Base-by-base conservation (phyloP, 768 basidiomycete species). In the Inosperma sp. region DNA sequence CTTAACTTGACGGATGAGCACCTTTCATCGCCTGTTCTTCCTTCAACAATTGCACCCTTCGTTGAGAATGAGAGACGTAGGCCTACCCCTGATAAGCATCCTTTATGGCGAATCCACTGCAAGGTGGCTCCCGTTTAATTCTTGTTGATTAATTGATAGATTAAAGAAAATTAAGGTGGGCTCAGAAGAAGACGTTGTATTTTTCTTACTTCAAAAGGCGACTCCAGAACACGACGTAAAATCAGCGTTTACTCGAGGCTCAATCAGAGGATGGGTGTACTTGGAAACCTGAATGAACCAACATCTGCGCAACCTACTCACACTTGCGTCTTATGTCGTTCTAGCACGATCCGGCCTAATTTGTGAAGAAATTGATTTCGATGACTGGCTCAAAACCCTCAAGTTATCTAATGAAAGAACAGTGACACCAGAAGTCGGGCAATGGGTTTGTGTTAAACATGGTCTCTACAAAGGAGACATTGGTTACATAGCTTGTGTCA, bases 381-480 rank as follows among this genome's bases (percentile, higher is more conserved):
- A 22, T 19, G 51, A 52, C 21, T 39, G 35, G 12, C 22, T 52
- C 12, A n/a, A 43, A 35, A 36, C 25, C 25, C 41, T 52, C 42
- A 36, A 16, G 25, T 10, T 29, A 7, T 7, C 34, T 23, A 22
- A 35, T 13, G 16, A 29, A 8, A 16, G 42, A 39, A 16, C 19
- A 12, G 14, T 30, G 5, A 5, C 16, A 10, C 4, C n/a, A 35
- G 49, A 43, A 43, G 42, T 43, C 17, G 42, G 53, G n/a, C 16
- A 44, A 23, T 59, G 52, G 52, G 49, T 59, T n/a, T 46, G 22
- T 5, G 42, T 59, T 29, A 29, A 34, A 8, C 51, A 37, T 29
- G 58, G 58, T 7, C 19, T 42, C 6, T 56, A 59, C 33, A 44
- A 46, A 34, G 58, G 58, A n/a, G 55, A 56, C 29, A 35, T 53